A percentile compares a stretch with the other conserved stretches of the same genome.
These are phyloP conservation scores for Mayamaea pseudoterrestris DNA, from an alignment of 108 stramenopile species.

Conservation along the genomic window DNA sequence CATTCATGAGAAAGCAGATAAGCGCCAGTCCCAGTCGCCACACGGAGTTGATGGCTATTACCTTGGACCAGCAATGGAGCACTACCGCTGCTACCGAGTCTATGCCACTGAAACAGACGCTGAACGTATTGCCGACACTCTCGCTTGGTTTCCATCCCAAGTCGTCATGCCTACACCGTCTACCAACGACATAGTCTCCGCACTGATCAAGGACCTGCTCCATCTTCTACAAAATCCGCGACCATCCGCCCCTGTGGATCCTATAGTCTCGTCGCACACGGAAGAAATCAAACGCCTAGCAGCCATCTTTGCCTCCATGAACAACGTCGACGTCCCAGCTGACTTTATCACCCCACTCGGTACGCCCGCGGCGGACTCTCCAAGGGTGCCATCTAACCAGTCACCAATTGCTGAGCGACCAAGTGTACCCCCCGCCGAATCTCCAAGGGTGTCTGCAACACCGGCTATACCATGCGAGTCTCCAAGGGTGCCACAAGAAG, in stretches of 20 bases:
- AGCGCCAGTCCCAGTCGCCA: slow-evolving; percentile 11
- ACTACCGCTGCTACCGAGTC: slow-evolving; percentile 15
- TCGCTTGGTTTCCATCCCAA: slow-evolving; percentile 17
- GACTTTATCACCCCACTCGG: background rate
- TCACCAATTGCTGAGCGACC: too few relatives aligned
- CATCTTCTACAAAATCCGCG: background rate
- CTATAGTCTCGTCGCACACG: background rate
- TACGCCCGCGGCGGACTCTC: background rate
- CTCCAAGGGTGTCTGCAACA: background rate
- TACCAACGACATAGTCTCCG: background rate
- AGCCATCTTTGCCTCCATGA: background rate
- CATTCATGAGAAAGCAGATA: slow-evolving; percentile 10
- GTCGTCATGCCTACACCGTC: slow-evolving; percentile 7
- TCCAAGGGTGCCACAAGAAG: background rate
- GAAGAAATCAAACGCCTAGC: background rate
- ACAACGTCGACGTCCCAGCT: too few relatives aligned
- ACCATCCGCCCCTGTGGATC: background rate
- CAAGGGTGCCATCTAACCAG: too few relatives aligned
- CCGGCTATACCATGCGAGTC: background rate
- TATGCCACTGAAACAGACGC: slow-evolving; percentile 2
- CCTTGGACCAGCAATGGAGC: slow-evolving; percentile 13
- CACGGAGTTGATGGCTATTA: slow-evolving; percentile 18
- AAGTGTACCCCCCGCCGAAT: background rate
- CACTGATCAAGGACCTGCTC: background rate
- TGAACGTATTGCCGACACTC: slow-evolving; percentile 20